Base-by-base conservation (phyloP, 768 basidiomycete species). In the Hericium coralloides region DNA sequence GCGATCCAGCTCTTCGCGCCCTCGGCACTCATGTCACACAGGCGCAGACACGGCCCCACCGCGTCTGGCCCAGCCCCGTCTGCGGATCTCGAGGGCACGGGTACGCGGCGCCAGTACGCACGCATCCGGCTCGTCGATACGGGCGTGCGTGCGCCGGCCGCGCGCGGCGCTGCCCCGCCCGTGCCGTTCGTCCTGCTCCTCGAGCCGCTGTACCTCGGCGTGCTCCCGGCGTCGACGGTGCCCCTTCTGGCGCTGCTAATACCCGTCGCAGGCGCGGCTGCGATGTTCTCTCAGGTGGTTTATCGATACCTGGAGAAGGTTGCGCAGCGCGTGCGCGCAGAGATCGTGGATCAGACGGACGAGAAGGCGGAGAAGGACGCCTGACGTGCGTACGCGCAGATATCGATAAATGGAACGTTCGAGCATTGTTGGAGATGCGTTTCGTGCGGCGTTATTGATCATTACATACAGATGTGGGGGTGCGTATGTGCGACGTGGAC, bases 181-280 rank as follows among this genome's bases (percentile, higher is more conserved):
- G 75, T 87, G 5, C 74, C 83, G 3, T 74, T 87, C 60, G 66
- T 75, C 55, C 61, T 87, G 15, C 67, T 73, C 18, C 65, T 88
- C 47, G 87, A 89, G 62, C 87, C 82, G 25, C 67, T 82, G 1
- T 74, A 79, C 55, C 63, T 82, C n/a, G 83, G 81, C 15, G 67
- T 83, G 22, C 66, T 89, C 26, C 86, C 86, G 9, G 73, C 74
- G 17, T 78, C 83, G 0, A 66, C 85, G n/a, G 18, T 71, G 0
- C 72, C 74, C 18, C 70, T 69, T 12, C 23, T 71, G 8, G 55
- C 52, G 25, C 60, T 70, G 41, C 38, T 76, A 36, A 56, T 69
- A 47, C 38, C 61, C n/a, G 58, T 60, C 25, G 67, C 74, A 3
- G 60, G 50, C 20, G 56, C 59, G 15, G 38, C 66, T 9, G 17